Conservation (phyloP, 106 monocot genomes). For the Alisma plantagoaquatica region DNA sequence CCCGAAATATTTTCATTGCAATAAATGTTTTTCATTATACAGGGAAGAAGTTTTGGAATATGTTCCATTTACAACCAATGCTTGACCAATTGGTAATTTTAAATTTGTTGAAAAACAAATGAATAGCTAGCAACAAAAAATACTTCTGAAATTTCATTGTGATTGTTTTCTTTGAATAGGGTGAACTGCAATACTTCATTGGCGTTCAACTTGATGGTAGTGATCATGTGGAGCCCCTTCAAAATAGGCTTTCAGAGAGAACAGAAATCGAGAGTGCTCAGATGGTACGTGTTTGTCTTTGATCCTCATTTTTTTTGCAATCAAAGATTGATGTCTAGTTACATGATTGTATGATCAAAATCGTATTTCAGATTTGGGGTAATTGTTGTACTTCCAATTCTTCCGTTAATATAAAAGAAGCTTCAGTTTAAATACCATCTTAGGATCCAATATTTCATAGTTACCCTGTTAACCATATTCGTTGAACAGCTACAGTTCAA, state of each 20-base stretch:
- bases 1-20: not conserved
- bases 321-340: too few relatives aligned
- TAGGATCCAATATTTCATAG: too few relatives aligned
- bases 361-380: too few relatives aligned
- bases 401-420: too few relatives aligned
- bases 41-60: slow-evolving; percentile 99
- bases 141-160: not conserved
- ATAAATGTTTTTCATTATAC: not conserved
- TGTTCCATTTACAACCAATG: slow-evolving; percentile 98
- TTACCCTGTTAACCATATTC: too few relatives aligned
- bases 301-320: too few relatives aligned
- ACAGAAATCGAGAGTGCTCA: slow-evolving; percentile 14
- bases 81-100: slow-evolving; percentile 98
- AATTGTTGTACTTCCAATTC: too few relatives aligned
- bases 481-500: too few relatives aligned
- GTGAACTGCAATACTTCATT: slow-evolving; percentile 97
- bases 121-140: not conserved
- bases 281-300: too few relatives aligned
- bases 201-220: slow-evolving; percentile 99
- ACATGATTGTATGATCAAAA: too few relatives aligned
- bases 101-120: too few relatives aligned
- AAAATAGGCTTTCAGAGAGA: slow-evolving; percentile 60
- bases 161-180: slow-evolving; percentile 36
- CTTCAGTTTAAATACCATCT: too few relatives aligned
- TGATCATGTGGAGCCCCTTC: slow-evolving; percentile 84